These are phyloP conservation scores for Psidium friedrichsthalianum DNA, from an alignment of 345 rosid species.

Conservation along the genomic window DNA sequence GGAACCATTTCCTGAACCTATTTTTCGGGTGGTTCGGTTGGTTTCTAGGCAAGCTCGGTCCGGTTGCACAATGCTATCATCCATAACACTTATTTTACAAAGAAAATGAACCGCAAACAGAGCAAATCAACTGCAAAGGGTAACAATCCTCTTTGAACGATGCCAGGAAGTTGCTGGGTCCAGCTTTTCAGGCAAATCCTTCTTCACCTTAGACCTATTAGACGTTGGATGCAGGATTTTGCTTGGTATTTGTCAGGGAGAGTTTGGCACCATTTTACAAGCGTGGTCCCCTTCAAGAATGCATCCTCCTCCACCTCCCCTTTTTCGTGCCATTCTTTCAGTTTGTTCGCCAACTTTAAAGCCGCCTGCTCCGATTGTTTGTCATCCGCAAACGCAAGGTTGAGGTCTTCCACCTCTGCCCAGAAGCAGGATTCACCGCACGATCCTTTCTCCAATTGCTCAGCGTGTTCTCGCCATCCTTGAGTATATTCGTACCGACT, in stretches of 20 bases:
- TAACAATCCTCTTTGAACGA: neutral
- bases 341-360: neutral
- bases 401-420: constrained; percentile 57
- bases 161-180: neutral
- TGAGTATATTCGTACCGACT: constrained; percentile 50
- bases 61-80: neutral
- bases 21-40: too few relatives aligned
- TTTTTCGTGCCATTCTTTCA: neutral
- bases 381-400: neutral
- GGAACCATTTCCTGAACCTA: too few relatives aligned
- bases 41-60: too few relatives aligned
- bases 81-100: neutral
- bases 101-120: neutral
- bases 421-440: constrained; percentile 43
- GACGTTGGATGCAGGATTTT: neutral
- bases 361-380: neutral
- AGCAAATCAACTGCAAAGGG: neutral
- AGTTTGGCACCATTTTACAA: neutral
- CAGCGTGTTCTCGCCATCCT: constrained; percentile 41
- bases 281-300: neutral
- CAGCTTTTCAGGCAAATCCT: neutral
- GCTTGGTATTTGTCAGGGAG: neutral
- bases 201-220: too few relatives aligned
- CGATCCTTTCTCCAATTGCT: constrained; percentile 1
- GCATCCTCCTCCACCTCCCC: neutral